A percentile compares a stretch with the other conserved stretches of the same genome.
Evolutionary conservation across 2,329 filamentous ascomycete species (phyloP).

Genomic region (Aspergillus sp.): DNA sequence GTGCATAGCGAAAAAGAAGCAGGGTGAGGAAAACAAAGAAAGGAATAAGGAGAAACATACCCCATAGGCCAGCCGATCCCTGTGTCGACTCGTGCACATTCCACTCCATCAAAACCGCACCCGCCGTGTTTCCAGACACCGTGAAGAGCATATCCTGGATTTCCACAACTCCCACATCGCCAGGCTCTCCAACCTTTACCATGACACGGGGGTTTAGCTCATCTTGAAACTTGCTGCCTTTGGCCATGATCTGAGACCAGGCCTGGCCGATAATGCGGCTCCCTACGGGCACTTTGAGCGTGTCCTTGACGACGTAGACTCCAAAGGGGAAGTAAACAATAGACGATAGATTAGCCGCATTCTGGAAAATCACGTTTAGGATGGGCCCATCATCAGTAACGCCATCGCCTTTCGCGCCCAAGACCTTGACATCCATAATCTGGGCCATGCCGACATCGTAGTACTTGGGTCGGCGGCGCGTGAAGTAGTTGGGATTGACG

Average conservation of each 20-base stretch:
- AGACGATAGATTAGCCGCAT: constrained; percentile 19
- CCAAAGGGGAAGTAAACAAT: constrained; percentile 76
- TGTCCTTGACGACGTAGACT: constrained; percentile 68
- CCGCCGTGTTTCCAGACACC: constrained; percentile 33
- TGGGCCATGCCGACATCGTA: not conserved
- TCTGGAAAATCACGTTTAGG: constrained; percentile 2
- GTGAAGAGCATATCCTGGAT: constrained; percentile 38
- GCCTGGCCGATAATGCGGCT: constrained; percentile 61
- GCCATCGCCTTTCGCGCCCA: not conserved
- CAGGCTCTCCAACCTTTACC: constrained; percentile 28
- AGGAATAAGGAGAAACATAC: no score
- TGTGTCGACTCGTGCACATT: constrained; percentile 30
- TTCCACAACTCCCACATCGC: constrained; percentile 34
- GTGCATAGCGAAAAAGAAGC: not conserved
- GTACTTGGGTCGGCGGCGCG: not conserved
- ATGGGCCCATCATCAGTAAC: not conserved
- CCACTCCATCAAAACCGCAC: constrained; percentile 38
- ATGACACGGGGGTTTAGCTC: constrained; percentile 21
- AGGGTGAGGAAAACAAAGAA: no score
- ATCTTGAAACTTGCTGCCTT: constrained; percentile 29
- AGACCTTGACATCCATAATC: not conserved
- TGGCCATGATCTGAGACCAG: constrained; percentile 34
- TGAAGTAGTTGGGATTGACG: not conserved
- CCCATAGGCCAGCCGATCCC: constrained; percentile 28
- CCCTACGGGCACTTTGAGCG: constrained; percentile 63